Evolutionary conservation across 305 asterid species (phyloP), one percentile per base, ranked within the genome.

Genomic region (Nicotiana rustica): DNA sequence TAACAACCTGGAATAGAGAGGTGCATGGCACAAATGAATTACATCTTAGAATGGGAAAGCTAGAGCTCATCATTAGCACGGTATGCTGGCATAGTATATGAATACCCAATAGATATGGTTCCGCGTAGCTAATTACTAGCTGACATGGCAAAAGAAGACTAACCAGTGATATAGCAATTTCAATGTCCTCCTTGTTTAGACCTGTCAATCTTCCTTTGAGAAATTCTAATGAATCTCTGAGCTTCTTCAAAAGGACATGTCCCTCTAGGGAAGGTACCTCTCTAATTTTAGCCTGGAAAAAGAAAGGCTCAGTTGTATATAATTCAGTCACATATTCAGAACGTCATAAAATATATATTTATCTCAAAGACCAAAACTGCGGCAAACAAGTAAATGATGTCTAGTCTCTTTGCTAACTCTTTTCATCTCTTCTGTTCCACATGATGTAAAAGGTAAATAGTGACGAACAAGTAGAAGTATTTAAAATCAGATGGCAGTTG

Each of bases 171-270:
- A 96, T 96, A 82, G 99, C 97, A 85, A 82, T 94, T 85, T 91
- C 98, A 67, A 93, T 97, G 52, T 92, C 99, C 70, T 94, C 95
- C 86, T 93, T 96, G 88, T 94, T 92, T 73, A 68, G 92, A 66
- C 99, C 98, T 0, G 93, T 91, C 87, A 93, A 87, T 86, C 93
- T 87, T 85, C 98, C 98, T 92, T 88, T 91, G 89, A 94, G 78
- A 85, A 79, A 92, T 89, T 96, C 99, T 88, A 96, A 73, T 56
- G 98, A 98, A 85, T 96, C 99, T 87, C 99, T 93, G 41, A 96
- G 99, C 92, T 96, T 96, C 93, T 96, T 96, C 84, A 96, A 86
- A 89, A 94, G 98, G 84, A 96, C 98, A 49, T 94, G 98, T 79
- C 99, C 99, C 85, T 96, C 99, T 65, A 96, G 87, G 6, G 98